Base-by-base conservation (phyloP, 306 rosid genomes). In the Prunus padus region DNA sequence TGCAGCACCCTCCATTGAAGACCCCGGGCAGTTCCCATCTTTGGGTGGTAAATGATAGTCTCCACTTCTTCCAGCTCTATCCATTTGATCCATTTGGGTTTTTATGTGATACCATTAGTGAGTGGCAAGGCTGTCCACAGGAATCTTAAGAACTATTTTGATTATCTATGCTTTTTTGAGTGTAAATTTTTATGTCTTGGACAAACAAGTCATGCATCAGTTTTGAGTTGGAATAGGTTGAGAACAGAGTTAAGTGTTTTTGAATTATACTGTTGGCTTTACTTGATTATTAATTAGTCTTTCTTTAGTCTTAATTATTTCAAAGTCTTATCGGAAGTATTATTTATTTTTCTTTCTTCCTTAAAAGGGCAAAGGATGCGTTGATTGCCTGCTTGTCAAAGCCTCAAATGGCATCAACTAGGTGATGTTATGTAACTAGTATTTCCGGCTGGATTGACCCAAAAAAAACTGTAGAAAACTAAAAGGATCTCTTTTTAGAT, bases 1-100 rank as follows among this genome's bases (percentile, higher is more conserved):
- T 80, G 84, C 78, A 2, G 98, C 98, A 11, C 99, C 99, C 25
- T 70, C 98, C 75, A 92, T 96, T 55, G 93, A 84, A 65, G 99
- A 96, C 83, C 93, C 87, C 1, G 87, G 88, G 10, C 97, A 90
- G 84, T 92, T 96, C 83, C 99, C 99, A 13, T 81, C 93, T 45
- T 82, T 96, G 77, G 88, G 96, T 76, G 99, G 74, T 42, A 96
- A 96, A 82, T 96, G 99, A 93, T 79, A 46, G 52, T 68, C 63
- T 73, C 18, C 68, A 9, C 55, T 68, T 52, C 70, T 64, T 66
- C 47, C 67, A 47, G 73, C 76, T 47, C 69, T 40, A 64, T 68
- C 37, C 49, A 11, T 55, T 72, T 66, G 73, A 62, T 69, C 72
- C 77, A 62, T 77, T 62, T 42, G 76, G 52, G 81, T 61, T 25